Evolutionary conservation across 2,329 filamentous ascomycete genomes (phyloP), one percentile per base, ranked within the genome.

Genomic region (Cladosporium halotolerans): DNA sequence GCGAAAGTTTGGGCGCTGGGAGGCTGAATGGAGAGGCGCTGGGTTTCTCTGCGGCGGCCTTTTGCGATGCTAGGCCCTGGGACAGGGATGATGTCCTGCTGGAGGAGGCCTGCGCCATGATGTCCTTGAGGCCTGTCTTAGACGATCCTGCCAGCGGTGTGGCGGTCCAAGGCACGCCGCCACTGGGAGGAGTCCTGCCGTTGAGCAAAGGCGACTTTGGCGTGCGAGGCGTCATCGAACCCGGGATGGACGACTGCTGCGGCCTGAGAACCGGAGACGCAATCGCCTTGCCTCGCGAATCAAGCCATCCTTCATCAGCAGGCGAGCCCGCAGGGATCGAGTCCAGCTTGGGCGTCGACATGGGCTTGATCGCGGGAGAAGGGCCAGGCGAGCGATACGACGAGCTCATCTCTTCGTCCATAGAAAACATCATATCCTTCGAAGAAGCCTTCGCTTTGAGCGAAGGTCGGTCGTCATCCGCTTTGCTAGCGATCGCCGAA

Each of bases 401-500:
- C 34, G 45, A 68, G 58, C 53, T 47, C 11, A 77, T 78, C 41
- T 90, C 89, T 36, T 95, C 90, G 55, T 96, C 92, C 90, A 96
- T 96, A 59, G 89, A 83, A 65, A 96, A 96, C 69, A 96, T 95
- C 52, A 96, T 77, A 61, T 96, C 91, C 36, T 78, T 78, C 1
- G 79, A 74, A 0, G 86, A 91, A 16, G 78, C 78, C 62, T 83
- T 89, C 1, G 85, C 78, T 52, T 81, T 84, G 42, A 93, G 74
- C 14, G 73, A 76, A 1, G 89, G 89, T 53, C 83, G 88, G 80
- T 80, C 48, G 72, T 72, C 51, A 10, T 63, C 60, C 1, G 77
- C 0, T 60, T 61, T 57, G 70, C 46, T 39, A 4, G 52, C 72
- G 54, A 68, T 74, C 2, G 73, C 71, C 5, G 69, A 66, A 28